phyloP scores from a whole-genome alignment of 78 protist species.

The Dictyostelium brefeldianum region DNA sequence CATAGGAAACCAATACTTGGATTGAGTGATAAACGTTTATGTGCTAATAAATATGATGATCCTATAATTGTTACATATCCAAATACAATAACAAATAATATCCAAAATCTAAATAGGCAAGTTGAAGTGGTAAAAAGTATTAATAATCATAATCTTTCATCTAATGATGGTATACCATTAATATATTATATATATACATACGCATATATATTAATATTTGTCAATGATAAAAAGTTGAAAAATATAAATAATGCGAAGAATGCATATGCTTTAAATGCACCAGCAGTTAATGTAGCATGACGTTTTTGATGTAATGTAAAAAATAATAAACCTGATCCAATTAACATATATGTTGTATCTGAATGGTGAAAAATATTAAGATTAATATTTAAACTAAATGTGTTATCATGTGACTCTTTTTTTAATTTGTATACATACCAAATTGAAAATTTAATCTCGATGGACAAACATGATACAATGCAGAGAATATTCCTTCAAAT shows the following conservation, averaged over 20 bases:
- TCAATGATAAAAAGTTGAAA: constrained; percentile 51
- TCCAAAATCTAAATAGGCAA: constrained; percentile 62
- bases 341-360: constrained; percentile 84
- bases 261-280: constrained; percentile 74
- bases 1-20: constrained; percentile 24
- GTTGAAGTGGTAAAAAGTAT: not conserved
- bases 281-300: constrained; percentile 80
- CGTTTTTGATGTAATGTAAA: constrained; percentile 79
- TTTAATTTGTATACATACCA: too few species aligned
- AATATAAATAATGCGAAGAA: constrained; percentile 75
- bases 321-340: constrained; percentile 76
- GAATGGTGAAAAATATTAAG: not conserved
- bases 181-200: constrained; percentile 1
- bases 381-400: not conserved
- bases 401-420: too few species aligned
- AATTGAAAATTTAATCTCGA: constrained; percentile 84
- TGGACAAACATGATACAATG: constrained; percentile 83
- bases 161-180: not conserved
- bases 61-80: constrained; percentile 79
- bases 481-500: constrained; percentile 78
- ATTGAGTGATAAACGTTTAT: constrained; percentile 33
- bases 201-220: constrained; percentile 59
- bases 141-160: not conserved
- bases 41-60: constrained; percentile 76
- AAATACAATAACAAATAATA: constrained; percentile 40